Evolutionary conservation across 768 basidiomycete species (phyloP).

Genomic region (Suillus lakei): DNA sequence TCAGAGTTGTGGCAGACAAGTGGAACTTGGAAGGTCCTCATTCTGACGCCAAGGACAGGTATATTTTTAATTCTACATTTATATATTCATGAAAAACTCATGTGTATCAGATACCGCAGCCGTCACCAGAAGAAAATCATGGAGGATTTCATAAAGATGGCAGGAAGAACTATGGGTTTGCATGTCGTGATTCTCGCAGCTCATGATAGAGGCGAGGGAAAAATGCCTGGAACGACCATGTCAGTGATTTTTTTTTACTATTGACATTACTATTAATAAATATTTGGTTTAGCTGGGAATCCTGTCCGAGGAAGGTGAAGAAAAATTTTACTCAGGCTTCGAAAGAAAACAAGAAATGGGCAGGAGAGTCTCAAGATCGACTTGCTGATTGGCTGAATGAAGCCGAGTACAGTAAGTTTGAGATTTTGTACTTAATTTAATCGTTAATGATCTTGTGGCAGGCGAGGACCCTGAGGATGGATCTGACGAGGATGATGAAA

Average conservation of each 20-base stretch:
- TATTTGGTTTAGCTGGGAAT: neutral
- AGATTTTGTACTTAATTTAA: neutral
- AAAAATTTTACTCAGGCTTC: neutral
- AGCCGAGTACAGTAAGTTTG: neutral
- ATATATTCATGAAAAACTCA: neutral
- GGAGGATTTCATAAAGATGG: neutral
- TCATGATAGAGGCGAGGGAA: neutral
- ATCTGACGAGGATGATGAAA: neutral
- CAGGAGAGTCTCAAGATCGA: neutral
- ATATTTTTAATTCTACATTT: neutral
- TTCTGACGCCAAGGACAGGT: neutral
- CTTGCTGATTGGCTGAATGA: neutral
- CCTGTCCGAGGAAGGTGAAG: neutral
- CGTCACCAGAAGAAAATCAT: neutral
- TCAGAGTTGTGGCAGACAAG: neutral
- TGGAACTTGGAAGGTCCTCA: neutral
- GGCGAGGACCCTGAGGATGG: neutral
- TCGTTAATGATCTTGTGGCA: neutral
- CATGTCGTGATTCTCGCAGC: neutral
- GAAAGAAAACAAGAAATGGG: neutral
- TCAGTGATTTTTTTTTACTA: neutral
- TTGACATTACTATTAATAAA: neutral
- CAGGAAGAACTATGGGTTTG: neutral
- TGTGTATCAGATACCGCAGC: neutral
- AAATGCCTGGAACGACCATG: neutral